Evolutionary conservation across 1,284 basidiomycete genomes (phyloP).

Genomic region (Fomitopsis schrenkii): DNA sequence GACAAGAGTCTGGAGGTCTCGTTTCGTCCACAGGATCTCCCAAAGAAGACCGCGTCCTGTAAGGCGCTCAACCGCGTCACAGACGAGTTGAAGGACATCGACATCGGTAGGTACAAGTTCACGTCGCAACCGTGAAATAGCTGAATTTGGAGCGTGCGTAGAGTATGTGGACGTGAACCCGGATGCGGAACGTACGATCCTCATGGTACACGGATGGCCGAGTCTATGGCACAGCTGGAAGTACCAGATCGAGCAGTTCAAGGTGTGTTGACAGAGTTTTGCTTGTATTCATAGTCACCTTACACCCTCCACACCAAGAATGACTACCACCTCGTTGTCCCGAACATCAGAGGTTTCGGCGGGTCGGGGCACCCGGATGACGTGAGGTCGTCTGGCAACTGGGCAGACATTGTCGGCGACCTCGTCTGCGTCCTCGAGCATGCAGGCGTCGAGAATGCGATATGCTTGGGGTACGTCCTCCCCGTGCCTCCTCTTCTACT

Average conservation of each 20-base stretch:
- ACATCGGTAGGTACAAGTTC: conserved; percentile 18
- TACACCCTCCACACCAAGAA: conserved; percentile 27
- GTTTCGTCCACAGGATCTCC: conserved; percentile 8
- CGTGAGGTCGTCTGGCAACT: conserved; percentile 50
- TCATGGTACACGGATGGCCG: conserved; percentile 76
- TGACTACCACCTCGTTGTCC: conserved; percentile 55
- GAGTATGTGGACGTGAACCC: conserved; percentile 66
- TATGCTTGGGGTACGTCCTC: conserved; percentile 55
- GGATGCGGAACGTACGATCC: conserved; percentile 40
- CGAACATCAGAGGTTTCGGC: conserved; percentile 65
- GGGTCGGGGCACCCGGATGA: conserved; percentile 62
- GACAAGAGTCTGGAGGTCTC: conserved; percentile 5
- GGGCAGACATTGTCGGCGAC: conserved; percentile 58
- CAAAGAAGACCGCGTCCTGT: conserved; percentile 16
- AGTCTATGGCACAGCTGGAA: conserved; percentile 70
- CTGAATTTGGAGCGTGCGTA: conserved; percentile 19
- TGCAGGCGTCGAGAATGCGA: conserved; percentile 40
- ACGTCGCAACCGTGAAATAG: neutral
- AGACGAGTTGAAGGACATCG: conserved; percentile 16
- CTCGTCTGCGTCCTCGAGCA: conserved; percentile 55
- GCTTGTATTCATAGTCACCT: neutral
- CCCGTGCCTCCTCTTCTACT: neutral
- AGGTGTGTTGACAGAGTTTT: conserved; percentile 30
- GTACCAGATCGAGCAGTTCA: conserved; percentile 60
- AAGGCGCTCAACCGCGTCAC: conserved; percentile 22